Evolutionary conservation across 495 filamentous ascomycete species (phyloP).

Genomic region (Annulohypoxylon nitens): DNA sequence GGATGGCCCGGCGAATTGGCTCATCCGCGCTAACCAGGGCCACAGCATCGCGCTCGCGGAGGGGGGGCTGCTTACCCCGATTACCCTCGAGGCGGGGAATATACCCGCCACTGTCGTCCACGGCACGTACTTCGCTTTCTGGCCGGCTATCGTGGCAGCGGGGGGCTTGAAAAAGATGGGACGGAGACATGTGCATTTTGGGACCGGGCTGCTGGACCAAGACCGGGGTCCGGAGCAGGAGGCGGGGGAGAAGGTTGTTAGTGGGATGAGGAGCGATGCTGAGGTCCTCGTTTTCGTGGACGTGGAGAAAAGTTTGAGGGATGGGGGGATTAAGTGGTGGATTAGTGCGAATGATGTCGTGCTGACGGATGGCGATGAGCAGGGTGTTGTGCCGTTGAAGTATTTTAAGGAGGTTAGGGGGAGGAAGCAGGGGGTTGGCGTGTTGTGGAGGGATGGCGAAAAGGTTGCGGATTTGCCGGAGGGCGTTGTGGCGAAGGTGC

Average conservation of each 20-base stretch:
- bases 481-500: conserved; percentile 56
- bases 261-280: conserved; percentile 85
- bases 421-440: conserved; percentile 67
- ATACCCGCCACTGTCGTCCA: conserved; percentile 80
- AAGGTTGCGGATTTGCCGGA: conserved; percentile 69
- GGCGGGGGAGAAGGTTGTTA: conserved; percentile 69
- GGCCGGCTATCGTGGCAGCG: conserved; percentile 75
- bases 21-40: conserved; percentile 96
- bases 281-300: conserved; percentile 87
- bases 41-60: conserved; percentile 80
- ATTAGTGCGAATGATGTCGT: conserved; percentile 86
- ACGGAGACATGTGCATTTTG: conserved; percentile 89
- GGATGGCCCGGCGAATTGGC: conserved; percentile 71
- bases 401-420: conserved; percentile 71
- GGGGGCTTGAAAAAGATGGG: conserved; percentile 86
- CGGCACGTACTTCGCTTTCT: conserved; percentile 85
- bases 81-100: conserved; percentile 65
- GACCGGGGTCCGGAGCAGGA: conserved; percentile 58
- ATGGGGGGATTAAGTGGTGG: conserved; percentile 81
- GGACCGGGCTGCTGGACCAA: conserved; percentile 70
- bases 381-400: conserved; percentile 58
- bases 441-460: conserved; percentile 74
- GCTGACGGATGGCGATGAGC: conserved; percentile 63
- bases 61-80: conserved; percentile 73
- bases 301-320: conserved; percentile 69